Evolutionary conservation across 75 land plant genomes (phyloP).

Genomic region (Larix kaempferi): DNA sequence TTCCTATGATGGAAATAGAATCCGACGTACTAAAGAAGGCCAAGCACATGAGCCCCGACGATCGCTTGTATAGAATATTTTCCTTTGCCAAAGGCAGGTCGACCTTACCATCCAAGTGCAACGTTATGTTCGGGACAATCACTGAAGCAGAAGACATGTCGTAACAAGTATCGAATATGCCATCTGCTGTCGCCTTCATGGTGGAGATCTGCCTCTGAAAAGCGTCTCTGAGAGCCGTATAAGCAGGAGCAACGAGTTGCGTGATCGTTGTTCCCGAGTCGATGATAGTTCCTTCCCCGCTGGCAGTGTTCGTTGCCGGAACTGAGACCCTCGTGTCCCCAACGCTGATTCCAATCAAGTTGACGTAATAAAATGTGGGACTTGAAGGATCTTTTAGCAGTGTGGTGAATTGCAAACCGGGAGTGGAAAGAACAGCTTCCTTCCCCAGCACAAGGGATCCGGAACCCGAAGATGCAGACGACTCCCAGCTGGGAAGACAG

Average conservation of each 20-base stretch:
- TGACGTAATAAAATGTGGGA: conserved; percentile 48
- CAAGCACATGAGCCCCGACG: no score
- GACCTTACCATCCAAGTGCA: no score
- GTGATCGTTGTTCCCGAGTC: conserved; percentile 80
- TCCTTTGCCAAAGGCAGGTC: no score
- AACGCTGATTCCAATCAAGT: conserved; percentile 43
- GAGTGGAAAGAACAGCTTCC: background rate
- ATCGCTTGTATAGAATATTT: no score
- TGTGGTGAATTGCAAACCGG: no score
- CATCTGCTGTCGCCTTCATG: background rate
- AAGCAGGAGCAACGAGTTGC: conserved; percentile 45
- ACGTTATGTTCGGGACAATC: no score
- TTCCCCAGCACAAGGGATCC: conserved; percentile 40
- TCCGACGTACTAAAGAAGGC: no score
- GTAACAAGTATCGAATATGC: no score
- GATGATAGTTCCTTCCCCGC: conserved; percentile 45
- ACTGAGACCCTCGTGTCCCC: conserved; percentile 33
- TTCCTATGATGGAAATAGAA: no score
- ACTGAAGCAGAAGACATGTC: no score
- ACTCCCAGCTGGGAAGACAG: no score
- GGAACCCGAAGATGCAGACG: conserved; percentile 52
- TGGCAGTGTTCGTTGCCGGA: conserved; percentile 9
- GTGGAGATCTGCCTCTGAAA: conserved; percentile 22
- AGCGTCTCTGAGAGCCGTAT: conserved; percentile 30
- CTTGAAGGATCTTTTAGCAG: background rate